A percentile compares a stretch with the other conserved stretches of the same genome.
Conservation (phyloP, 2,329 filamentous ascomycete species). For the Diaporthe ampelina region DNA sequence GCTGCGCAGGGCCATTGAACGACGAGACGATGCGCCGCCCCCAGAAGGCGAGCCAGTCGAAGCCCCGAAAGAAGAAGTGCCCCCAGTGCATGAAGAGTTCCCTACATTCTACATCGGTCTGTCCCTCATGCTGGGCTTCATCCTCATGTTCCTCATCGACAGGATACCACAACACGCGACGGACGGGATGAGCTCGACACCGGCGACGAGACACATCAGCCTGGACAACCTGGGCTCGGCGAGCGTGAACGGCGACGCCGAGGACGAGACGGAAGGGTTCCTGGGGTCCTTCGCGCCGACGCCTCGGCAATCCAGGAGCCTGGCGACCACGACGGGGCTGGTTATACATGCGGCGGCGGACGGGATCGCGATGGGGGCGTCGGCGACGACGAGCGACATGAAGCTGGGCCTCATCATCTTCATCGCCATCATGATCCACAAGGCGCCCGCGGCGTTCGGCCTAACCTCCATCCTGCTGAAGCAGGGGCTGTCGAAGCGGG, state of each 20-base stretch:
- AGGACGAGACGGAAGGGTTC: slow-evolving; percentile 71
- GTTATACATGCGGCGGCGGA: slow-evolving; percentile 97
- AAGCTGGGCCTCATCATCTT: slow-evolving; percentile 93
- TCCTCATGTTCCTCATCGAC: slow-evolving; percentile 97
- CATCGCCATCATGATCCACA: slow-evolving; percentile 96
- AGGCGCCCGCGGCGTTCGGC: slow-evolving; percentile 95
- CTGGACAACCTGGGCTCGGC: slow-evolving; percentile 78
- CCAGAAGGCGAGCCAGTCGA: slow-evolving; percentile 39
- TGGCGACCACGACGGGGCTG: slow-evolving; percentile 92
- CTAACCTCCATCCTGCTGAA: slow-evolving; percentile 91
- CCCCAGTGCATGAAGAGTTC: slow-evolving; percentile 60
- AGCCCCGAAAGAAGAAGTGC: slow-evolving; percentile 42
- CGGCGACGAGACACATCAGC: slow-evolving; percentile 86
- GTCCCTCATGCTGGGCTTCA: slow-evolving; percentile 88
- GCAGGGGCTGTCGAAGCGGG: slow-evolving; percentile 90
- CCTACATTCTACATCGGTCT: slow-evolving; percentile 87
- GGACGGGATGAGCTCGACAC: slow-evolving; percentile 73
- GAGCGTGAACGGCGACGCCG: slow-evolving; percentile 56
- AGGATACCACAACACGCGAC: slow-evolving; percentile 81
- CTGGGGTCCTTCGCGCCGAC: slow-evolving; percentile 70
- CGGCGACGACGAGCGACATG: slow-evolving; percentile 79
- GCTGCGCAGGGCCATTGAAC: slow-evolving; percentile 29
- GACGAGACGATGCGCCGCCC: slow-evolving; percentile 49
- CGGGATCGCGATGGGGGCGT: slow-evolving; percentile 95
- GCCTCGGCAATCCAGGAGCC: slow-evolving; percentile 71